Evolutionary conservation across 2,329 filamentous ascomycete genomes (phyloP).

Genomic region (Aspergillus quadrilineatus): DNA sequence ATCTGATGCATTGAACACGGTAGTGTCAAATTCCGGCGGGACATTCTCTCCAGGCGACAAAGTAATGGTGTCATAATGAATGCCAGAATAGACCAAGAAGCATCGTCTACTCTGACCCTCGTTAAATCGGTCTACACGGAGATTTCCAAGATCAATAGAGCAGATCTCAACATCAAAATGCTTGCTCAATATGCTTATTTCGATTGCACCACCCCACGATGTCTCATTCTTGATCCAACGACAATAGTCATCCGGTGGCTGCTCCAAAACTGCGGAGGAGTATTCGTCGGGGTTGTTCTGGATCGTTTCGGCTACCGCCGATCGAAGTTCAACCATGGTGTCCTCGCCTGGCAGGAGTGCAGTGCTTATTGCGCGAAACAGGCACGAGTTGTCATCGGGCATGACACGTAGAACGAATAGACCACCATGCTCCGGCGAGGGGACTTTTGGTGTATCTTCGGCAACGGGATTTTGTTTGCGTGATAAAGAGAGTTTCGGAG

Average conservation of each 20-base stretch:
- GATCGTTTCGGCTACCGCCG: constrained; percentile 76
- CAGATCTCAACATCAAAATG: constrained; percentile 84
- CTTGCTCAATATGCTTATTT: constrained; percentile 79
- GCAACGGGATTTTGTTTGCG: constrained; percentile 47
- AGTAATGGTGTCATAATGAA: constrained; percentile 89
- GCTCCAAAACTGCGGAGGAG: constrained; percentile 73
- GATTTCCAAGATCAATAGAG: constrained; percentile 73
- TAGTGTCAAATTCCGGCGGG: constrained; percentile 74
- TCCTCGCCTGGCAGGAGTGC: constrained; percentile 69
- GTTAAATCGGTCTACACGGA: constrained; percentile 73
- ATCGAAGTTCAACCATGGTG: constrained; percentile 70
- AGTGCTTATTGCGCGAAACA: constrained; percentile 85
- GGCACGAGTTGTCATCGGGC: constrained; percentile 94
- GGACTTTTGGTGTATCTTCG: constrained; percentile 62
- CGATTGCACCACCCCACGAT: constrained; percentile 89
- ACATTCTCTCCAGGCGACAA: constrained; percentile 64
- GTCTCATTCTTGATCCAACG: constrained; percentile 75
- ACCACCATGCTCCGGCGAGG: constrained; percentile 56
- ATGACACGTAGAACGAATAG: constrained; percentile 79
- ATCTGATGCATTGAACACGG: constrained; percentile 64
- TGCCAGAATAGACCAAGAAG: constrained; percentile 84
- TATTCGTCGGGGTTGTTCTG: constrained; percentile 70
- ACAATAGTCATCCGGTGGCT: constrained; percentile 72
- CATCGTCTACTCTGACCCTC: constrained; percentile 68
- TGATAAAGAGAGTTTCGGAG: constrained; percentile 35